Evolutionary conservation across 495 filamentous ascomycete species (phyloP).

Genomic region (Aspergillus ellipticus): DNA sequence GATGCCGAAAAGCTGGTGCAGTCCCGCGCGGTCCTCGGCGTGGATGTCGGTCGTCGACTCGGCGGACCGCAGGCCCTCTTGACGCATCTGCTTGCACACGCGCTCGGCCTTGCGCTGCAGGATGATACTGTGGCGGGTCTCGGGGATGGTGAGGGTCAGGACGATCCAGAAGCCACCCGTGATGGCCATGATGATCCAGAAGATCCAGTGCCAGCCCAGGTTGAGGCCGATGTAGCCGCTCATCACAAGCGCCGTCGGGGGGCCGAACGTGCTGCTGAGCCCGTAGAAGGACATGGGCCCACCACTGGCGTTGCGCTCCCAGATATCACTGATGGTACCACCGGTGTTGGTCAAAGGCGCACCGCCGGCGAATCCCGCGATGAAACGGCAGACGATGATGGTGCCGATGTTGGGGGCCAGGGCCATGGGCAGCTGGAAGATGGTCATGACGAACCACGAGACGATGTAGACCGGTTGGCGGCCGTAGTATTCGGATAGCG

Average conservation of each 20-base stretch:
- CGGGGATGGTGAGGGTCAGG: constrained; percentile 35
- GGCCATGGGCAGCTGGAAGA: constrained; percentile 59
- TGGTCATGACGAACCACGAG: constrained; percentile 55
- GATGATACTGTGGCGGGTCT: constrained; percentile 46
- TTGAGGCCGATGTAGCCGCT: constrained; percentile 41
- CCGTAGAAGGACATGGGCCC: constrained; percentile 57
- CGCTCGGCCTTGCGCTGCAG: constrained; percentile 50
- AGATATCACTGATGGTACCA: constrained; percentile 37
- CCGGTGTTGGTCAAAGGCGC: constrained; percentile 49
- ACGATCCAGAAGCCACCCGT: constrained; percentile 42
- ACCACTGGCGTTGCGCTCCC: constrained; percentile 48
- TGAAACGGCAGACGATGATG: constrained; percentile 54
- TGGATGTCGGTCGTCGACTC: constrained; percentile 35
- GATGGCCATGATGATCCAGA: constrained; percentile 47
- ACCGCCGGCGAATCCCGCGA: constrained; percentile 51
- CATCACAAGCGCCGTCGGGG: constrained; percentile 39
- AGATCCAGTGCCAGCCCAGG: constrained; percentile 35
- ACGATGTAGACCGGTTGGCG: constrained; percentile 53
- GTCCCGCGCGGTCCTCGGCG: constrained; percentile 38
- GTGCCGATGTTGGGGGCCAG: constrained; percentile 51
- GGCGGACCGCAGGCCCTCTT: constrained; percentile 47
- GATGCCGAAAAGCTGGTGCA: constrained; percentile 60
- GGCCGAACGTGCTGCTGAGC: constrained; percentile 41
- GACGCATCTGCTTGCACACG: constrained; percentile 46
- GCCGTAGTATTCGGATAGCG: constrained; percentile 63